Percentiles rank a stretch among this genome's conserved stretches.
phyloP scores from a whole-genome alignment of 2,329 filamentous ascomycete genomes.

The Aspergillus melleus region DNA sequence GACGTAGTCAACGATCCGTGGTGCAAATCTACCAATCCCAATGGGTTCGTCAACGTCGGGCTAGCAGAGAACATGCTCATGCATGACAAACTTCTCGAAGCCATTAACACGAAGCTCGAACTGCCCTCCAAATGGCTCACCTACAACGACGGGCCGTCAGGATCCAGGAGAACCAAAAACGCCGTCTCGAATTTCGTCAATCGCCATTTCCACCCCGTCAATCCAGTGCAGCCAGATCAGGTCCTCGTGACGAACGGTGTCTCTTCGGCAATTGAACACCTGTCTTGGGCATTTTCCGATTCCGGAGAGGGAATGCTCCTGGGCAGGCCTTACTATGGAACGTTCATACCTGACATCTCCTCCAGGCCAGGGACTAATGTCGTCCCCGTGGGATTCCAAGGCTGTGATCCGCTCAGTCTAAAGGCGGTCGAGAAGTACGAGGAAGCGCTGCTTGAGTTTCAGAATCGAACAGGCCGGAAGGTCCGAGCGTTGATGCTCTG shows the following conservation, averaged over 20 bases:
- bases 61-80: constrained; percentile 56
- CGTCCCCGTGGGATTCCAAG: constrained; percentile 47
- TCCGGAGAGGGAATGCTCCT: constrained; percentile 38
- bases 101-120: constrained; percentile 43
- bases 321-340: constrained; percentile 46
- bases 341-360: constrained; percentile 49
- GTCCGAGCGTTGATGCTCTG: constrained; percentile 54
- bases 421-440: constrained; percentile 49
- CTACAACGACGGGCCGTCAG: constrained; percentile 39
- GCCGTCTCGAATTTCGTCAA: constrained; percentile 37
- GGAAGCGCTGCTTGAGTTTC: constrained; percentile 37
- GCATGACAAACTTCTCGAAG: constrained; percentile 47
- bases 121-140: constrained; percentile 34
- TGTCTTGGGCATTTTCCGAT: constrained; percentile 34
- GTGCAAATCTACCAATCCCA: constrained; percentile 35
- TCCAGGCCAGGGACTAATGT: constrained; percentile 45
- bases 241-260: constrained; percentile 38
- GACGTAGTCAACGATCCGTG: constrained; percentile 49
- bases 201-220: constrained; percentile 29
- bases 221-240: constrained; percentile 27
- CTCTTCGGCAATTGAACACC: constrained; percentile 36
- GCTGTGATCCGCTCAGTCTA: constrained; percentile 45
- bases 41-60: constrained; percentile 52
- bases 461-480: constrained; percentile 37
- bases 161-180: constrained; percentile 24